Evolutionary conservation across 305 asterid genomes (phyloP).

Genomic region (Fraxinus dipetala): DNA sequence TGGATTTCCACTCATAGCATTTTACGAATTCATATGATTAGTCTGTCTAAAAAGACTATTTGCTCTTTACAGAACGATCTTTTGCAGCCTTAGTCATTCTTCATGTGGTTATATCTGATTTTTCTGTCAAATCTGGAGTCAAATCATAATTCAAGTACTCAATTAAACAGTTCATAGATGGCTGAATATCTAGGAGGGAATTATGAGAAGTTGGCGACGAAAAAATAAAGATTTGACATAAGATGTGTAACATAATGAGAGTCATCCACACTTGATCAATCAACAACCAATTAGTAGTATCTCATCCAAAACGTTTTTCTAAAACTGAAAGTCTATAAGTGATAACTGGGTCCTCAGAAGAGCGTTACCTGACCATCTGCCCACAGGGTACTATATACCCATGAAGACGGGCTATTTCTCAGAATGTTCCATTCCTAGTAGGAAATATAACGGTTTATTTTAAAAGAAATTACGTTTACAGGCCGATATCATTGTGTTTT

Average conservation of each 20-base stretch:
- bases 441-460: background rate
- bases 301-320: background rate
- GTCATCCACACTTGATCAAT: background rate
- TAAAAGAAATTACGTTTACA: background rate
- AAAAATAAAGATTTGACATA: background rate
- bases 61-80: background rate
- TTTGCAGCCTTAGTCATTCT: background rate
- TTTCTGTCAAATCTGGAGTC: background rate
- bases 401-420: background rate
- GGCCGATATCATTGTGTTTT: background rate
- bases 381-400: background rate
- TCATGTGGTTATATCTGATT: background rate
- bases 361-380: background rate
- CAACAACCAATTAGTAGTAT: background rate
- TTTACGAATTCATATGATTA: background rate
- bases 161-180: background rate
- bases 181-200: background rate
- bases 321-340: background rate
- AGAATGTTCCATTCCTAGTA: background rate
- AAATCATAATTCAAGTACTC: background rate
- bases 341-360: background rate
- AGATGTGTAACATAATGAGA: background rate
- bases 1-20: background rate
- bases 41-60: background rate
- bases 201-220: background rate